Evolutionary conservation across 228 moss, liverwort and hornwort genomes (phyloP).

Genomic region (Sphagnum magellanicum): DNA sequence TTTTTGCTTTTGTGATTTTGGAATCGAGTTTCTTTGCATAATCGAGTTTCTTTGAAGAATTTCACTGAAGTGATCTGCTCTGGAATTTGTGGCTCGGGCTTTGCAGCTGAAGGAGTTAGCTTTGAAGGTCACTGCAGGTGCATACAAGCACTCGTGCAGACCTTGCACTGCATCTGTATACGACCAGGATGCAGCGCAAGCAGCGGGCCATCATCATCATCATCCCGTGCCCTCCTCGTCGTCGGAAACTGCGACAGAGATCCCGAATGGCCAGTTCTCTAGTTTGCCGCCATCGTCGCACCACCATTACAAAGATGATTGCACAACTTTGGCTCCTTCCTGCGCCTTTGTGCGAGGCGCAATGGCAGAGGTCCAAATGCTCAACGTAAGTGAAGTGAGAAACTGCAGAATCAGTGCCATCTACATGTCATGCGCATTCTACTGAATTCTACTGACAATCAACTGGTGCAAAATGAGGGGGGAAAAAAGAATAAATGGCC

Average conservation of each 20-base stretch:
- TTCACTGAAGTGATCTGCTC: not conserved
- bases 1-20: slow-evolving; percentile 14
- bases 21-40: not conserved
- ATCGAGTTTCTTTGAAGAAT: not conserved
- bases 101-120: slow-evolving; percentile 52
- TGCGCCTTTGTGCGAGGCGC: slow-evolving; percentile 3
- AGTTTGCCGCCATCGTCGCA: too few relatives aligned
- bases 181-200: slow-evolving; percentile 33
- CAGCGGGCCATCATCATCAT: slow-evolving; percentile 7
- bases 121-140: slow-evolving; percentile 28
- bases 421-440: too few relatives aligned
- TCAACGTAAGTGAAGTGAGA: too few relatives aligned
- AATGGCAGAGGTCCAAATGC: too few relatives aligned
- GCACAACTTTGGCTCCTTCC: slow-evolving; percentile 17
- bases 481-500: too few relatives aligned
- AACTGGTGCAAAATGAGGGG: too few relatives aligned
- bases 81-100: not conserved
- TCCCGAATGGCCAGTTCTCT: not conserved
- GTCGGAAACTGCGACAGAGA: slow-evolving; percentile 16
- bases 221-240: slow-evolving; percentile 18
- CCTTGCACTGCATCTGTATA: slow-evolving; percentile 39
- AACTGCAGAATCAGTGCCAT: too few relatives aligned
- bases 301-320: too few relatives aligned
- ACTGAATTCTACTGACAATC: too few relatives aligned
- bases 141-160: slow-evolving; percentile 40